Base-by-base conservation (phyloP, 1,139 yeast species). In the Geotrichum citri-aurantii region DNA sequence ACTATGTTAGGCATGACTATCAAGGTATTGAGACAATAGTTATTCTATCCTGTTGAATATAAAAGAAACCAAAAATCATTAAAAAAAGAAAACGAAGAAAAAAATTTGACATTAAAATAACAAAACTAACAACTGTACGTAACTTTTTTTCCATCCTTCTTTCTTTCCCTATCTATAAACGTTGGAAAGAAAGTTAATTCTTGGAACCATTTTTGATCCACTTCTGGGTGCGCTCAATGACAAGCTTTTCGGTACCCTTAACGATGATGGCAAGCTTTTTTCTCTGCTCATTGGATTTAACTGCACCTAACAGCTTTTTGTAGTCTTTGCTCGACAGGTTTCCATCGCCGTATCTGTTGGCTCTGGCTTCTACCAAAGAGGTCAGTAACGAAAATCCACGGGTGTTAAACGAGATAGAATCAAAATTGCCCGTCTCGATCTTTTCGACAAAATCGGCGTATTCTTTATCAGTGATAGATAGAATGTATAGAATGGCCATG, bases 401-500 rank as follows among this genome's bases (percentile, higher is more conserved):
- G 52, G 50, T 48, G 51, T 54, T 40, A 55, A 48, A 42, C 37
- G 59, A 53, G 24, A 57, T 60, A 17, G 49, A 47, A 42, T 59
- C 63, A 29, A 57, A 57, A 44, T 57, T 52, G 19, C 59, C 61
- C 12, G 58, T 50, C 47, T 55, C 59, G 26, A 66, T 66, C 48
- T 64, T 63, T 17, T 57, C 57, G 29, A 64, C 62, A 48, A 65
- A 62, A 10, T 62, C 54, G 40, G 62, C 53, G 52, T 58, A 65
- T 54, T 65, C 66, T 23, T 62, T 59, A 4, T 65, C 63, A 26
- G 63, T 62, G 62, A 76, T 59, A 1, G 76, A 65, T 6, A 77
- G 59, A 3, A 78, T 60, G 49, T 68, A 72, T 23, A 74, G 64
- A 48, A 77, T 63, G 4, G 80, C 78, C 60, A 71, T 70, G 0